These are phyloP conservation scores for Talaromyces nanjingensis DNA, from an alignment of 495 filamentous ascomycete species.

Conservation along the genomic window DNA sequence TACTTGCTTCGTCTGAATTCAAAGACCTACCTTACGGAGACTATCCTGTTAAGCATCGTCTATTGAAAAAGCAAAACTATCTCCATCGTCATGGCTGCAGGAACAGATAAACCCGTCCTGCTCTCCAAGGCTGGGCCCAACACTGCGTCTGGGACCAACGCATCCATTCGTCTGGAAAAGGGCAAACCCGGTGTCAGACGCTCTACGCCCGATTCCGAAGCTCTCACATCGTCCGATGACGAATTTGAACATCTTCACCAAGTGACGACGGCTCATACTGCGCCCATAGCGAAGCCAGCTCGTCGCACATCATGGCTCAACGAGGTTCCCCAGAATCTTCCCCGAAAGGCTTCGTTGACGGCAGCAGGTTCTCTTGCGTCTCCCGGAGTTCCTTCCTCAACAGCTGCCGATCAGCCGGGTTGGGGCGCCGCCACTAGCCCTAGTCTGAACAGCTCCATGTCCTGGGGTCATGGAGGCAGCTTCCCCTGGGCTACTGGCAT, in stretches of 20 bases:
- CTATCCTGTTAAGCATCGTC: neutral
- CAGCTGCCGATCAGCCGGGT: slow-evolving; percentile 60
- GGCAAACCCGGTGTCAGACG: slow-evolving; percentile 58
- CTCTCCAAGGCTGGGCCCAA: slow-evolving; percentile 43
- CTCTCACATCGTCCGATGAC: slow-evolving; percentile 87
- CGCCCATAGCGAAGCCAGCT: slow-evolving; percentile 31
- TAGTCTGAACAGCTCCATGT: slow-evolving; percentile 42
- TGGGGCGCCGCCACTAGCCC: slow-evolving; percentile 52
- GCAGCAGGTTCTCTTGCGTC: slow-evolving; percentile 58
- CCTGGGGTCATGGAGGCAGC: slow-evolving; percentile 51
- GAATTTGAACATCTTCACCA: slow-evolving; percentile 53
- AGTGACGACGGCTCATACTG: slow-evolving; percentile 26
- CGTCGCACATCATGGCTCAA: slow-evolving; percentile 51
- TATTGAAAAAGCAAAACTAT: neutral
- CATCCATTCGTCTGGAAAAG: slow-evolving; percentile 63
- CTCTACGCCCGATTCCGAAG: slow-evolving; percentile 89
- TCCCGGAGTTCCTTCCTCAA: slow-evolving; percentile 64
- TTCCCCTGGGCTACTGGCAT: slow-evolving; percentile 73
- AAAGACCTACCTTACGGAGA: neutral
- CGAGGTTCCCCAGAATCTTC: slow-evolving; percentile 37
- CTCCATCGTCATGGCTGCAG: slow-evolving; percentile 1
- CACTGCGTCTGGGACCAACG: slow-evolving; percentile 30
- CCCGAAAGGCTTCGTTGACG: slow-evolving; percentile 44
- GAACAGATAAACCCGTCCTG: slow-evolving; percentile 18
- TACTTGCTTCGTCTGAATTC: neutral